Percentiles rank a stretch among this genome's conserved stretches.
phyloP scores from a whole-genome alignment of 768 basidiomycete genomes.

The Trametes meyenii region DNA sequence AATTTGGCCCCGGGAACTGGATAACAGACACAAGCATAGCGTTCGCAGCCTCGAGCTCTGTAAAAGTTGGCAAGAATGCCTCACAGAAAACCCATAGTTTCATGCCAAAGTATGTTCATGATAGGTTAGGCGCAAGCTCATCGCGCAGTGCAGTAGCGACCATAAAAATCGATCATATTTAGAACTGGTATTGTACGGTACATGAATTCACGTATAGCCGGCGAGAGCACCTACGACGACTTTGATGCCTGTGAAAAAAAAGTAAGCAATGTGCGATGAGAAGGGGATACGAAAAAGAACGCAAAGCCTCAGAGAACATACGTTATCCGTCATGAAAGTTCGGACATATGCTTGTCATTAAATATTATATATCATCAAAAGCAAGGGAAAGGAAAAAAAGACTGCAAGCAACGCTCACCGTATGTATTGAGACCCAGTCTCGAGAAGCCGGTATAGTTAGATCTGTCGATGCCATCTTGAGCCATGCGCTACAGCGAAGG shows the following conservation, averaged over 20 bases:
- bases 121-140: too few relatives aligned
- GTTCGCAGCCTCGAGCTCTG: too few relatives aligned
- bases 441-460: neutral
- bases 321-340: constrained; percentile 55
- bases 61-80: too few relatives aligned
- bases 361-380: constrained; percentile 50
- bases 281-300: neutral
- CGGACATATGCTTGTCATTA: constrained; percentile 78
- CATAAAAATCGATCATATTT: too few relatives aligned
- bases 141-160: too few relatives aligned
- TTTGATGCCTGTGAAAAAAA: neutral
- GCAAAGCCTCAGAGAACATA: constrained; percentile 50
- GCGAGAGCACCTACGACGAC: too few relatives aligned
- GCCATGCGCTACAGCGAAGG: neutral
- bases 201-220: too few relatives aligned
- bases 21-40: too few relatives aligned
- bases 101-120: too few relatives aligned
- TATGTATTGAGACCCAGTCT: neutral
- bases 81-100: too few relatives aligned
- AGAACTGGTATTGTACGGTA: too few relatives aligned
- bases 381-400: constrained; percentile 24
- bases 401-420: constrained; percentile 13
- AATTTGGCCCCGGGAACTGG: too few relatives aligned
- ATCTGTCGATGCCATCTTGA: neutral
- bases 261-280: neutral